Evolutionary conservation across 768 basidiomycete species (phyloP), one percentile per base, ranked within the genome.

Genomic region (Suillus brevipes): DNA sequence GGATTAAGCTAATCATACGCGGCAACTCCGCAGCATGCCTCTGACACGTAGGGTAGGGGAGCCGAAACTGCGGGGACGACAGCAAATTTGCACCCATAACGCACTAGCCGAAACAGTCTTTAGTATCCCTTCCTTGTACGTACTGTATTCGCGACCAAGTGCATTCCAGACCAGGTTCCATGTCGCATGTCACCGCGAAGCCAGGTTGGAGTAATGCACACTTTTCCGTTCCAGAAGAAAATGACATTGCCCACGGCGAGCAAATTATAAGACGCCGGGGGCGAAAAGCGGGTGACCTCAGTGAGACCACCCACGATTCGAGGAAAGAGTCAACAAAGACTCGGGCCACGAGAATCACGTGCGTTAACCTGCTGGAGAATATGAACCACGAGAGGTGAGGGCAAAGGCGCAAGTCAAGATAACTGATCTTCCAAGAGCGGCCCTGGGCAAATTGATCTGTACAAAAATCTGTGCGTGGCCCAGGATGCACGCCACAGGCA

Each of bases 231-330:
- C 70, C 60, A 45, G 58, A 52, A 65, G 68, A 68, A 63, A 42
- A 65, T 50, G 40, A 58, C 73, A 79, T 71, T 78, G 80, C 75
- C 83, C 82, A 84, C 84, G 86, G 86, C 75, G 77, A 79, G 78
- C 81, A 78, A 72, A 83, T 83, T 69, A 68, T 72, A 87, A 86
- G 74, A 80, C 81, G 73, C 86, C 86, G 84, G 83, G 83, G 69
- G 81, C 78, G 79, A 78, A 74, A 58, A 65, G 69, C 64, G 65
- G 60, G 69, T 60, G 10, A 66, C 56, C 66, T 60, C 56, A 55
- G 6, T 34, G 60, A 61, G 67, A 66, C 62, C 14, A 56, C 70
- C 73, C 72, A 64, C 66, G 50, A 58, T 72, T 64, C 69, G 2
- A 67, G 67, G 77, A 71, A 74, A 73, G 70, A 81, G 83, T 78